Percentiles rank a stretch among this genome's conserved stretches.
Conservation (phyloP, 2,329 filamentous ascomycete species). For the Fusarium sp. region DNA sequence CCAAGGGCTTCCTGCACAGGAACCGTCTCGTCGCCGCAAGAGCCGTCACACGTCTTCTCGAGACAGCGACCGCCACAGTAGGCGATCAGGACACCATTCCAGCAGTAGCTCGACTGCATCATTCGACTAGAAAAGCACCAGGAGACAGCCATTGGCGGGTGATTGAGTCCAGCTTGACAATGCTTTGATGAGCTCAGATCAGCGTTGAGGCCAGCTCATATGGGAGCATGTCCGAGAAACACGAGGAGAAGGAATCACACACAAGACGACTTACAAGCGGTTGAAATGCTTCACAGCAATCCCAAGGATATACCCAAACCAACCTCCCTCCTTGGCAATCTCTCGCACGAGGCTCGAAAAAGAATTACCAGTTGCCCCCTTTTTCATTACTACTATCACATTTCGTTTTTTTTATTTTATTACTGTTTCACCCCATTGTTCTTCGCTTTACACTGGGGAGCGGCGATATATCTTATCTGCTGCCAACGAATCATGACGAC, state of each 20-base stretch:
- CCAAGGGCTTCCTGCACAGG: constrained; percentile 70
- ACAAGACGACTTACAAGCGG: constrained; percentile 49
- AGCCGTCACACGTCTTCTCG: constrained; percentile 64
- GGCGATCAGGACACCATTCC: constrained; percentile 68
- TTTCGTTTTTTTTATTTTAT: background rate
- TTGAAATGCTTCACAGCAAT: constrained; percentile 56
- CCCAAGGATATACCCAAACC: constrained; percentile 48
- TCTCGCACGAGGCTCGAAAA: constrained; percentile 43
- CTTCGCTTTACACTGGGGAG: constrained; percentile 22
- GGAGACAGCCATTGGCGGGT: constrained; percentile 1
- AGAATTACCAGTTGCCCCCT: constrained; percentile 8
- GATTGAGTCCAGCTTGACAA: constrained; percentile 13
- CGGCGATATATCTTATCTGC: constrained; percentile 16
- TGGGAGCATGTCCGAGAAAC: constrained; percentile 26
- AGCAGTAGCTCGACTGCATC: constrained; percentile 73
- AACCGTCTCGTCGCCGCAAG: constrained; percentile 62
- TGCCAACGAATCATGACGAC: constrained; percentile 44
- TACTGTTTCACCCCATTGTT: constrained; percentile 6
- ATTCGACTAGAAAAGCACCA: constrained; percentile 59
- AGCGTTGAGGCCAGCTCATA: constrained; percentile 24
- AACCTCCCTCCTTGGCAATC: constrained; percentile 42
- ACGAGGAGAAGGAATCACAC: constrained; percentile 29
- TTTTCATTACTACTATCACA: background rate
- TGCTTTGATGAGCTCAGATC: constrained; percentile 29
- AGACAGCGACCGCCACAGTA: constrained; percentile 59